Evolutionary conservation across 2,329 filamentous ascomycete species (phyloP), one percentile per base, ranked within the genome.

Genomic region (Uncinocarpus reesii): DNA sequence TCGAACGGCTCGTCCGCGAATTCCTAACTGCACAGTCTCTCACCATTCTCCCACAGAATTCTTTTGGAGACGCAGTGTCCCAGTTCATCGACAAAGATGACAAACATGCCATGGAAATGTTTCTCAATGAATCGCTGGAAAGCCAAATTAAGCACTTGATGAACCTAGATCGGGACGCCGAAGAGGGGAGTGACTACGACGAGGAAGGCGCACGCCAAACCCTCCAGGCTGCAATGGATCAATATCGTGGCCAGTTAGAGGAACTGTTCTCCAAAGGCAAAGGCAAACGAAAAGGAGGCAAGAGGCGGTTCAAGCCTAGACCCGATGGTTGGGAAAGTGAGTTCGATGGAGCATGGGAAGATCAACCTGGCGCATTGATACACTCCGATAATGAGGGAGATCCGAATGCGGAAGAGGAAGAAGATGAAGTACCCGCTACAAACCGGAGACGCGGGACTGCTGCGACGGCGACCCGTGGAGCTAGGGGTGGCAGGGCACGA

Each of bases 11-110:
- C 0, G 90, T 98, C 0, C 78, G 83, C 42, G 88, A 96, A 56
- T 95, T 89, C 58, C 76, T 98, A 2, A 78, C 79, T 0, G 84
- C 86, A 0, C 89, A 96, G 59, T 89, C 86, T 0, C 77, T 98
- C 26, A 94, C 89, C 50, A 92, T 98, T 42, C 74, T 98, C 0
- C 92, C 92, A 0, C 86, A 95, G 58, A 92, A 89, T 24, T 84
- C 84, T 0, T 95, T 98, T 60, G 85, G 88, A 13, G 89, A 96
- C 60, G 92, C 92, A 0, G 87, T 98, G 4, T 83, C 81, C 40
- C 85, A 94, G 52, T 98, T 92, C 58, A 87, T 98, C 21, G 82
- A 89, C 62, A 96, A 96, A 57, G 87, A 95, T 56, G 92, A 98
- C 69, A 94, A 89, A 61, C 82, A 92, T 58, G 87, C 87, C 2